These are phyloP conservation scores for Margaritispora aquatica DNA, from an alignment of 495 filamentous ascomycete genomes.

Conservation along the genomic window DNA sequence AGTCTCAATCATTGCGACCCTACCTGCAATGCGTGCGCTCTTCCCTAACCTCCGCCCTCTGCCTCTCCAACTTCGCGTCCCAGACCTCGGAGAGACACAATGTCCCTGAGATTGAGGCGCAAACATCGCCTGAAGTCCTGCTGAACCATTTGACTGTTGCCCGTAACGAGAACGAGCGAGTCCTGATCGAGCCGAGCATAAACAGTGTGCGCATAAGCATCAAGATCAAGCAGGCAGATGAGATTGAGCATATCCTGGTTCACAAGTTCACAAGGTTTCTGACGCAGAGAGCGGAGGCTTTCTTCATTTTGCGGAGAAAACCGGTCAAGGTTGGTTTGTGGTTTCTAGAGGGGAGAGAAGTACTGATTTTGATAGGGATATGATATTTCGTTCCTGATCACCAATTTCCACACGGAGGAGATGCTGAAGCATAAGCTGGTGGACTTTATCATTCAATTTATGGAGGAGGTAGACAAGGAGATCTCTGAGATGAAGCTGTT, in stretches of 20 bases:
- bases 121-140: slow-evolving; percentile 87
- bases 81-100: slow-evolving; percentile 95
- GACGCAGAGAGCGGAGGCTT: slow-evolving; percentile 92
- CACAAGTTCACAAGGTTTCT: slow-evolving; percentile 97
- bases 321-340: slow-evolving; percentile 70
- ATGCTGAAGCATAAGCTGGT: slow-evolving; percentile 99
- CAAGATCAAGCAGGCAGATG: slow-evolving; percentile 98
- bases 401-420: slow-evolving; percentile 95
- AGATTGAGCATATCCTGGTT: slow-evolving; percentile 94
- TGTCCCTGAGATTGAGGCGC: slow-evolving; percentile 94
- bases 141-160: slow-evolving; percentile 83
- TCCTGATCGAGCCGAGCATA: slow-evolving; percentile 89
- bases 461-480: slow-evolving; percentile 99
- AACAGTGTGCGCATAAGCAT: slow-evolving; percentile 95
- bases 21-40: slow-evolving; percentile 96
- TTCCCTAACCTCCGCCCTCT: slow-evolving; percentile 87
- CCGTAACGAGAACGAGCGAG: slow-evolving; percentile 91
- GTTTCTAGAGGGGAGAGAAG: background rate
- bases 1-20: slow-evolving; percentile 97
- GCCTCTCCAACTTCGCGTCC: slow-evolving; percentile 94
- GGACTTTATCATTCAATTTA: slow-evolving; percentile 97
- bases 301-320: slow-evolving; percentile 94
- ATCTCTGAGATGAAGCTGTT: slow-evolving; percentile 99
- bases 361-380: slow-evolving; percentile 61
- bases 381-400: slow-evolving; percentile 97